Base-by-base conservation (phyloP, 2,329 filamentous ascomycete genomes). In the Calonectria hongkongensis region DNA sequence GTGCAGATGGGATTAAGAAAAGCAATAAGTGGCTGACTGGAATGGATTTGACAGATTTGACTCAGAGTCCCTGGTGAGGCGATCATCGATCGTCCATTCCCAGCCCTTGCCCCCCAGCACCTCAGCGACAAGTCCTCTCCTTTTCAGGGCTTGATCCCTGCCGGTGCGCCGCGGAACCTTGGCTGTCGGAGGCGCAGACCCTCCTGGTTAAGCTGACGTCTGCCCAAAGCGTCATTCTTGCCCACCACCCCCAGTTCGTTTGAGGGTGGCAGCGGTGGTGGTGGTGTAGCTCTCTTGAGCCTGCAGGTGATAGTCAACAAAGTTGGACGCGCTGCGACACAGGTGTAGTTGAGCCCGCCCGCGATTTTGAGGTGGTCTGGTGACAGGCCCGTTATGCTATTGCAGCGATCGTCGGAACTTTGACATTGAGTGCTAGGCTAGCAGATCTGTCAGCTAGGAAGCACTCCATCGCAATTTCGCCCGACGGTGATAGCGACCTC, bases 21-120 rank as follows among this genome's bases (percentile, higher is more conserved):
- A 78, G 78, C 66, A 79, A 79, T 36, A 33, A 60, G 68, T 75
- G 70, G 71, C 77, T 80, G 75, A 79, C 73, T 73, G 73, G 70
- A 74, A 76, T 74, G 74, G 68, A 70, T 72, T 75, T 80, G 78
- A 80, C 78, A 80, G 78, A 73, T 80, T 79, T 78, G 76, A 80
- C 75, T 79, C 78, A 76, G 68, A 78, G 66, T 76, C 72, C 56
- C 75, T 72, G 68, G 71, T 63, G 75, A 77, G 69, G 63, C 71
- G 75, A 80, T 79, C 75, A 79, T 68, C 70, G 76, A 79, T 77
- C 77, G 74, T 71, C 75, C 33, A 28, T 56, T 72, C 68, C 66
- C 68, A 72, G 62, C 65, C 68, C 30, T 75, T 50, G 48, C 70
- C 28, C 28, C 69, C 67, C 48, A 21, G 47, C 50, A 56, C 13